A percentile compares a stretch with the other conserved stretches of the same genome.
phyloP scores from a whole-genome alignment of 768 basidiomycete genomes.

The Pulveroboletus ravenelii region DNA sequence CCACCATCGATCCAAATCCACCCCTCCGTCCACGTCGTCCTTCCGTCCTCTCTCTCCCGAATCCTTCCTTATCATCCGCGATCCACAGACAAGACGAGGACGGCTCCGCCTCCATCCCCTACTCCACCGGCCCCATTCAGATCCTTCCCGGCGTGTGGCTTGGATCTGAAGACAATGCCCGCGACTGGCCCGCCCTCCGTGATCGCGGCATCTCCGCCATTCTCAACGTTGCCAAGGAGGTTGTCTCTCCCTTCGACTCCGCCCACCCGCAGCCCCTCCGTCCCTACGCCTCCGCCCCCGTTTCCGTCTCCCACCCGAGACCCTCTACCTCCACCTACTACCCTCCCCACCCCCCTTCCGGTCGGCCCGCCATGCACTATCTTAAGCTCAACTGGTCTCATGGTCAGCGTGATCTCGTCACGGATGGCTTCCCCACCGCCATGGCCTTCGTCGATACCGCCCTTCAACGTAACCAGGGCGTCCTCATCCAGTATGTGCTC shows the following conservation, averaged over 20 bases:
- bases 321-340: conserved; percentile 51
- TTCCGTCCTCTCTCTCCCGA: conserved; percentile 67
- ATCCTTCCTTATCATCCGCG: conserved; percentile 43
- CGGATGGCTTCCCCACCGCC: conserved; percentile 70
- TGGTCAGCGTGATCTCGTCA: conserved; percentile 85
- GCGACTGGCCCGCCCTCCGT: conserved; percentile 68
- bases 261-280: conserved; percentile 46
- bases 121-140: conserved; percentile 76
- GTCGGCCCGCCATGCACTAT: conserved; percentile 79
- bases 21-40: conserved; percentile 51
- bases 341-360: conserved; percentile 60
- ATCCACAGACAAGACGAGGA: conserved; percentile 66
- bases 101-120: conserved; percentile 57
- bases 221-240: conserved; percentile 92
- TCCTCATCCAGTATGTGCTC: conserved; percentile 75
- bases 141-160: conserved; percentile 85
- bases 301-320: conserved; percentile 40
- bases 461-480: conserved; percentile 68
- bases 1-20: conserved; percentile 29
- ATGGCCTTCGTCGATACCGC: conserved; percentile 81
- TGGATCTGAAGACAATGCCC: conserved; percentile 88
- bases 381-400: conserved; percentile 91
- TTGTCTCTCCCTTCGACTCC: conserved; percentile 64
- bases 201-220: conserved; percentile 74
- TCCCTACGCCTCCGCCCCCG: conserved; percentile 63